Evolutionary conservation across 1,284 basidiomycete species (phyloP).

Genomic region (Hymenochaete sp.): DNA sequence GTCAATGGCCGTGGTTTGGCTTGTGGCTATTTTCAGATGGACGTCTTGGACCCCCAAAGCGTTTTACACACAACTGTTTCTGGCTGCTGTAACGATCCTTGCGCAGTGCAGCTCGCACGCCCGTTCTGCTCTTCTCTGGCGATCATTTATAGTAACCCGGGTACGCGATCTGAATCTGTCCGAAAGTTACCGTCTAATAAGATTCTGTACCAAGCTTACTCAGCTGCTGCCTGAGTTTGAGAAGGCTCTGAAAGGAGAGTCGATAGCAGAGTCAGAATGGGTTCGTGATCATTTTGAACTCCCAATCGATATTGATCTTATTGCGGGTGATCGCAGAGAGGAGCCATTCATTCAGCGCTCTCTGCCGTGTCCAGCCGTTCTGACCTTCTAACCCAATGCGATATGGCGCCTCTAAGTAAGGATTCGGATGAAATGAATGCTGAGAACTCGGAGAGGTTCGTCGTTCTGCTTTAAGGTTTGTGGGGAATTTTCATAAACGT

Average conservation of each 20-base stretch:
- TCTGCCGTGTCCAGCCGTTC: constrained; percentile 38
- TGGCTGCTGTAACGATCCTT: constrained; percentile 52
- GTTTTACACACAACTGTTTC: constrained; percentile 61
- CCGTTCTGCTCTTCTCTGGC: constrained; percentile 45
- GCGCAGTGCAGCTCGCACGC: constrained; percentile 37
- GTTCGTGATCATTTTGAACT: constrained; percentile 30
- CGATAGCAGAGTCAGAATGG: constrained; percentile 43
- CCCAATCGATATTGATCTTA: not conserved
- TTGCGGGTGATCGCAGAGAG: constrained; percentile 34
- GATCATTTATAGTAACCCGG: constrained; percentile 60
- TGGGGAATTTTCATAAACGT: not conserved
- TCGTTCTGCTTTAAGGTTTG: not conserved
- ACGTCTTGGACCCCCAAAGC: constrained; percentile 55
- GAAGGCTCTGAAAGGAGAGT: constrained; percentile 44
- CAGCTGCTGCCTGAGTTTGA: constrained; percentile 46
- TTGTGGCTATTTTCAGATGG: constrained; percentile 54
- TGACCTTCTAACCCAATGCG: constrained; percentile 35
- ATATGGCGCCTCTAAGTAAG: not conserved
- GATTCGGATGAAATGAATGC: constrained; percentile 19
- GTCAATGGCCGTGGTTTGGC: constrained; percentile 41
- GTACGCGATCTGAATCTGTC: constrained; percentile 33
- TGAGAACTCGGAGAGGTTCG: constrained; percentile 9
- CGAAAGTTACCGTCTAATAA: too few species aligned
- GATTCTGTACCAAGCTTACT: constrained; percentile 52
- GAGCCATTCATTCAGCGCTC: constrained; percentile 48